Base-by-base conservation (phyloP, 2,329 filamentous ascomycete species). In the Rosellinia necatrix region DNA sequence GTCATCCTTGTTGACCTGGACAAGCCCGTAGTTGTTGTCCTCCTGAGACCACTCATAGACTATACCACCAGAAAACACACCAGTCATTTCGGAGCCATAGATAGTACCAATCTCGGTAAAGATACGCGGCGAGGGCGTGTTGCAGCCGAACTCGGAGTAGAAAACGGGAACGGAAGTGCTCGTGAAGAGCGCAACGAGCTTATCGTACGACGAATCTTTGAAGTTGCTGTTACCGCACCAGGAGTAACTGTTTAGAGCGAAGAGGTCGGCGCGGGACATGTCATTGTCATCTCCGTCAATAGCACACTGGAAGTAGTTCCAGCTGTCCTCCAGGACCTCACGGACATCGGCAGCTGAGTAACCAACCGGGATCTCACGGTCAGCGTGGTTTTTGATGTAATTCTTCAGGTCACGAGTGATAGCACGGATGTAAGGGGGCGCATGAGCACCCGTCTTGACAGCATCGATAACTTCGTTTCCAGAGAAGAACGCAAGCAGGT, bases 71-170 rank as follows among this genome's bases (percentile, higher is more conserved):
- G 85, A 87, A 68, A 93, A 85, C 53, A 84, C 77, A 15, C 78
- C 71, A 10, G 75, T 86, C 88, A 93, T 92, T 61, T 90, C 66
- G 34, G 78, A 67, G 53, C 88, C 81, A 72, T 93, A 93, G 63
- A 94, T 85, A 59, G 86, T 78, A 52, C 77, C 79, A 10, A 91
- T 87, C 74, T 94, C 90, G 63, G 88, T 87, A 76, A 92, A 94
- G 65, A 85, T 74, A 64, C 90, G 88, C 12, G 88, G 86, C n/a
- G 76, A 71, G 12, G 85, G 83, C 32, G 80, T 77, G 76, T 92
- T 93, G 83, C 90, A 93, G 58, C 90, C 90, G 66, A 81, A 88
- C 70, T 94, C 90, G 61, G 87, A 90, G 78, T 90, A 92, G 80
- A 93, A 93, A 66, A 92, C 80, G 27, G 90, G 90, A 32, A 92